Evolutionary conservation across 208 protist genomes (phyloP).

Genomic region (Leishmania major): DNA sequence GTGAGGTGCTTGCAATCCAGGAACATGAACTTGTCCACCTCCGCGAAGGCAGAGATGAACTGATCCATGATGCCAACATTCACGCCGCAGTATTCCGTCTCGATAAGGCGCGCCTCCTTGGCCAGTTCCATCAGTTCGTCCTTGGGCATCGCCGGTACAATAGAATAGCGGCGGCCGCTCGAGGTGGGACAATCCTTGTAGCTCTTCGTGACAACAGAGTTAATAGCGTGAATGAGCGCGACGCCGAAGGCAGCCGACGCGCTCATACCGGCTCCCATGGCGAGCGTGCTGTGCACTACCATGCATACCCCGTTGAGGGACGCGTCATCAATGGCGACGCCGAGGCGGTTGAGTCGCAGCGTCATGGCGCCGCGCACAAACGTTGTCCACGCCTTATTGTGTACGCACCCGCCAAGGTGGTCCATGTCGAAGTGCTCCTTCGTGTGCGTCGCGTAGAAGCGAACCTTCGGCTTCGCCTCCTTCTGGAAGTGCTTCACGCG

Average conservation of each 20-base stretch:
- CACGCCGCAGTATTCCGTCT: slow-evolving; percentile 82
- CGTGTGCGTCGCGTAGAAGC: slow-evolving; percentile 65
- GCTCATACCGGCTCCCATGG: slow-evolving; percentile 87
- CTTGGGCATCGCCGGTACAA: slow-evolving; percentile 40
- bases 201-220: slow-evolving; percentile 38
- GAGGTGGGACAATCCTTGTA: slow-evolving; percentile 26
- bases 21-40: slow-evolving; percentile 76
- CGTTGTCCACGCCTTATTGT: slow-evolving; percentile 71
- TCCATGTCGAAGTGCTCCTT: slow-evolving; percentile 62
- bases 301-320: slow-evolving; percentile 64
- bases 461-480: slow-evolving; percentile 43
- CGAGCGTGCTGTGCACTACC: slow-evolving; percentile 72
- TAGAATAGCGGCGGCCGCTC: slow-evolving; percentile 34
- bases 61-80: slow-evolving; percentile 95
- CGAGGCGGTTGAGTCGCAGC: slow-evolving; percentile 61
- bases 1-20: slow-evolving; percentile 79
- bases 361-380: slow-evolving; percentile 66
- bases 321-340: slow-evolving; percentile 33
- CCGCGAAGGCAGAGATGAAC: slow-evolving; percentile 78
- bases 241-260: slow-evolving; percentile 84
- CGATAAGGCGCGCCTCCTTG: slow-evolving; percentile 74
- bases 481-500: slow-evolving; percentile 51
- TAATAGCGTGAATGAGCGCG: slow-evolving; percentile 60
- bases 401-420: slow-evolving; percentile 16
- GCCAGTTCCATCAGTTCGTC: slow-evolving; percentile 55